phyloP scores from a whole-genome alignment of 495 filamentous ascomycete species.

The Penicillium coffeae region DNA sequence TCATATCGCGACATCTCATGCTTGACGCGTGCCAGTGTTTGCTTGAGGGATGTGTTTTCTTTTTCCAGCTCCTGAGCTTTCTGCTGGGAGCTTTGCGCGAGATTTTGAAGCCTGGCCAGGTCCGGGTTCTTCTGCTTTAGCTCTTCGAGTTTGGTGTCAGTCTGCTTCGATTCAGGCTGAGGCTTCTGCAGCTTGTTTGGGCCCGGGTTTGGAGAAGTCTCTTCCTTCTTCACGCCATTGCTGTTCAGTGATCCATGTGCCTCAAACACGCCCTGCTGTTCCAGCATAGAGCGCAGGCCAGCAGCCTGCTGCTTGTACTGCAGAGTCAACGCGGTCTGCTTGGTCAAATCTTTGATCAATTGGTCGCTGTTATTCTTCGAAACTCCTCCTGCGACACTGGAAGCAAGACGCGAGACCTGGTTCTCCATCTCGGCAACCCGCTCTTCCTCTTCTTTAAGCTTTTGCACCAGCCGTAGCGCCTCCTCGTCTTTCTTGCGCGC shows the following conservation, averaged over 20 bases:
- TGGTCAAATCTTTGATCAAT: constrained; percentile 55
- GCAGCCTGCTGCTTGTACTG: constrained; percentile 66
- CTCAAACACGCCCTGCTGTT: constrained; percentile 42
- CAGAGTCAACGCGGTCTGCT: constrained; percentile 63
- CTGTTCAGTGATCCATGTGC: constrained; percentile 37
- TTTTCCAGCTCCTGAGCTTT: constrained; percentile 59
- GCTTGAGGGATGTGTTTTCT: constrained; percentile 50
- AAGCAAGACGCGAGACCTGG: constrained; percentile 57
- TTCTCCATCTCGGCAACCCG: constrained; percentile 51
- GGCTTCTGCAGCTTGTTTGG: constrained; percentile 39
- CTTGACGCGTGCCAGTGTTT: constrained; percentile 49
- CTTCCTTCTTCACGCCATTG: constrained; percentile 42
- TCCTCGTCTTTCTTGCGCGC: constrained; percentile 86
- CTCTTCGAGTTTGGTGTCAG: constrained; percentile 58
- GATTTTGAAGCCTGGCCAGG: constrained; percentile 47
- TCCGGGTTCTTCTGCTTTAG: constrained; percentile 51
- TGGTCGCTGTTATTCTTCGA: constrained; percentile 45
- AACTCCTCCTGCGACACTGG: constrained; percentile 47
- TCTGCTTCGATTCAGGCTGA: constrained; percentile 48
- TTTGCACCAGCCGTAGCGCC: constrained; percentile 65
- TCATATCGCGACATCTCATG: constrained; percentile 52
- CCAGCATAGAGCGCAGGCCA: constrained; percentile 53
- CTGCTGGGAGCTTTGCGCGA: constrained; percentile 61
- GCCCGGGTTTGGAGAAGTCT: constrained; percentile 40
- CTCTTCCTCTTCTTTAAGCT: constrained; percentile 61